A percentile compares a stretch with the other conserved stretches of the same genome.
phyloP scores from a whole-genome alignment of 352 stramenopile species.

The Phytophthora hibernalis region DNA sequence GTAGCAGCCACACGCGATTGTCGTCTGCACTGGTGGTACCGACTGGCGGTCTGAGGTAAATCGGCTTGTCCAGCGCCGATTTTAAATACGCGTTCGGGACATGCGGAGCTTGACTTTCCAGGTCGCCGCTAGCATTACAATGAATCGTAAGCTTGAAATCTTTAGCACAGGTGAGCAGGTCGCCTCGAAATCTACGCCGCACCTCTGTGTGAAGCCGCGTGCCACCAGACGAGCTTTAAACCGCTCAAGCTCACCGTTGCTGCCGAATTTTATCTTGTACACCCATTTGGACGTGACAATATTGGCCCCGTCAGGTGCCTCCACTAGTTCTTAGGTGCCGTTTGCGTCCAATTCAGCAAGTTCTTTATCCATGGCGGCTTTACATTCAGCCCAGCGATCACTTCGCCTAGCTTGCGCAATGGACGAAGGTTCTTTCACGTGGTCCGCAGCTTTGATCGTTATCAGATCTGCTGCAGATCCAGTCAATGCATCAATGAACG shows the following conservation, averaged over 20 bases:
- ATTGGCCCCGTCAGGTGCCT: neutral
- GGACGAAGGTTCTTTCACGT: neutral
- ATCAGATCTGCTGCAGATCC: neutral
- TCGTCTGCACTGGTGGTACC: constrained; percentile 3
- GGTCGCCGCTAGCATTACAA: constrained; percentile 7
- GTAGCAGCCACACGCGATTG: neutral
- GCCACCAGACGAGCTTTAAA: too few species aligned
- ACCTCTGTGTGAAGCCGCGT: constrained; percentile 8
- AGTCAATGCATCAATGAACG: constrained; percentile 1
- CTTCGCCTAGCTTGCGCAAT: neutral
- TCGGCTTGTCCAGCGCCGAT: constrained; percentile 14
- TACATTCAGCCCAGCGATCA: neutral
- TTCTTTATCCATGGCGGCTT: neutral
- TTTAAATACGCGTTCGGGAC: constrained; percentile 25
- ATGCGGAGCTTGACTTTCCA: constrained; percentile 12
- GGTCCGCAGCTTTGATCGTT: neutral
- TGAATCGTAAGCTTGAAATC: constrained; percentile 15
- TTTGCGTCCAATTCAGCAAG: neutral
- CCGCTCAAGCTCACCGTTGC: too few species aligned
- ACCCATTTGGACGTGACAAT: too few species aligned
- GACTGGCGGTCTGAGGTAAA: constrained; percentile 11
- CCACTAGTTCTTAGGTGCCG: neutral
- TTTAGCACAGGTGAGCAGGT: constrained; percentile 5
- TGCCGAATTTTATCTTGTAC: too few species aligned
- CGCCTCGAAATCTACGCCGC: constrained; percentile 6